Evolutionary conservation across 169 alveolate species (phyloP), one percentile per base, ranked within the genome.

Genomic region (Plasmodium sp.): DNA sequence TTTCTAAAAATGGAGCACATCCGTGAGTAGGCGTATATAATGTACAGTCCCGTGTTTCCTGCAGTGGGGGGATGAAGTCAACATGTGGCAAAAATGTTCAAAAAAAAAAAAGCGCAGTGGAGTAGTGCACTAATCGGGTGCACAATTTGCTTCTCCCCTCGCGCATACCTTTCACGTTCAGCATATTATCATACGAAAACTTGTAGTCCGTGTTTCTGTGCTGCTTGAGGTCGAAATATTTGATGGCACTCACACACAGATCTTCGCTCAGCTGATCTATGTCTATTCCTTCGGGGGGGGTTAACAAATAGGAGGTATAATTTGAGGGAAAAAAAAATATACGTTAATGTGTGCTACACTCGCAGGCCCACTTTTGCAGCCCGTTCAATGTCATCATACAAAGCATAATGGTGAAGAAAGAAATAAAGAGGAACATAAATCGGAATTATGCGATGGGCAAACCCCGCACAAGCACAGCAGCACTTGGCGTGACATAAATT

Each of bases 211-310:
- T 97, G 45, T 97, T 95, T 77, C 99, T 96, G 95, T 98, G 98
- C 92, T 99, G 99, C 80, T 98, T 98, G 41, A 99, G 95, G 86
- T 99, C 99, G 96, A 97, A 99, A 95, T 99, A 99, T 96, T 99
- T 99, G 73, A 99, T 98, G 18, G 99, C 99, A 10, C 99, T 99
- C 84, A 98, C 97, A 36, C 99, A 99, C 71, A 99, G 96, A 36
- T 94, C 97, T 94, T 98, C 99, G 45, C 99, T 99, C 75, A 98
- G 97, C 48, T 93, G 62, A 34, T 97, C 97, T 84, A 98, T 92
- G 56, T 97, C 97, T 83, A 96, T 97, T 27, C 96, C 98, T 80
- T 96, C 72, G 75, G 97, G 84, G 96, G n/a, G 71, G 58, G 36
- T 39, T 10, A 56, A 5, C 36, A 82, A 31, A 82, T n/a, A 45